Evolutionary conservation across 192 early-diverging fungal species (phyloP).

Genomic region (Backusella psychrophila): DNA sequence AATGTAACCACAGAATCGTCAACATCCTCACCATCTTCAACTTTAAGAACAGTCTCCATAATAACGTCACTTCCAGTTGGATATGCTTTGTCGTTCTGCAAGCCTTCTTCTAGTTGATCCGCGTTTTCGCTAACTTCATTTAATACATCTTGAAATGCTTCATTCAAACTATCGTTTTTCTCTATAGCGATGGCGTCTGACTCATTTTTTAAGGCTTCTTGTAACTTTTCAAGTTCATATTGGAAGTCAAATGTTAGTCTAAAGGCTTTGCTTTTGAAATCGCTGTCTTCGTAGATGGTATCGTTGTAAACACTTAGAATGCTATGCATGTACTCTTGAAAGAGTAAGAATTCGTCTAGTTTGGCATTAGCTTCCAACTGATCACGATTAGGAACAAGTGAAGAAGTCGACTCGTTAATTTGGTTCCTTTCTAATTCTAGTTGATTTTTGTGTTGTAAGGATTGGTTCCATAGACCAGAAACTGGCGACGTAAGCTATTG

Average conservation of each 20-base stretch:
- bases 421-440: background rate
- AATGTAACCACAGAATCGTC: constrained; percentile 31
- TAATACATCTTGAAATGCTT: constrained; percentile 36
- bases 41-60: constrained; percentile 44
- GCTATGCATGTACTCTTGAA: background rate
- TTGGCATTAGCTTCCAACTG: background rate
- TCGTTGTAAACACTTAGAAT: background rate
- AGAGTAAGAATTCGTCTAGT: background rate
- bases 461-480: background rate
- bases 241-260: constrained; percentile 31
- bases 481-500: background rate
- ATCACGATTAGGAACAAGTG: background rate
- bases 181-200: background rate
- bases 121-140: constrained; percentile 41
- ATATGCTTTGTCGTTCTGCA: constrained; percentile 24
- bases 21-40: constrained; percentile 25
- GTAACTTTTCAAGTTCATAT: background rate
- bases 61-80: constrained; percentile 18
- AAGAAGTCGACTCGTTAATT: background rate
- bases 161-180: constrained; percentile 13
- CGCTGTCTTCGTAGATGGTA: background rate
- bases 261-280: constrained; percentile 25
- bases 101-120: constrained; percentile 39
- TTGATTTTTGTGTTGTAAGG: background rate
- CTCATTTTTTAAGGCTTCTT: background rate